These are phyloP conservation scores for Gymnopus androsaceus DNA, from an alignment of 1,284 basidiomycete genomes.

Conservation along the genomic window DNA sequence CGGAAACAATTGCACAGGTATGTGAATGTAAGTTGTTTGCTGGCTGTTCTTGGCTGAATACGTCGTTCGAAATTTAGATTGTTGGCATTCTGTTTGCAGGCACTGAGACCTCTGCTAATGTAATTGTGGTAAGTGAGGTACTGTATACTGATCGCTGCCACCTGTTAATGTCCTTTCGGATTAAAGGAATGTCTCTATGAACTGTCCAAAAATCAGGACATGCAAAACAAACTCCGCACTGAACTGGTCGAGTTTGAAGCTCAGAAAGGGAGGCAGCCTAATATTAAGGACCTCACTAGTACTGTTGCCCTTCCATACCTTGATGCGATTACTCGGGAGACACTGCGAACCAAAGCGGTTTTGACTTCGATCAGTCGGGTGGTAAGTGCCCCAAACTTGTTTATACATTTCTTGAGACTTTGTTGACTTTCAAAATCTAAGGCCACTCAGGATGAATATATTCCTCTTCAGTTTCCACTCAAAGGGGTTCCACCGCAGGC, in stretches of 20 bases:
- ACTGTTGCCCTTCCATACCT: neutral
- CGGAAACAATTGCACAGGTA: neutral
- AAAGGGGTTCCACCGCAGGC: no score
- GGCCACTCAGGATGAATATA: neutral
- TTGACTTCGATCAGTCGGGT: neutral
- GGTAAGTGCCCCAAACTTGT: neutral
- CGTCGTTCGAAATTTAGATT: neutral
- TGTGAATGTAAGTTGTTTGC: neutral
- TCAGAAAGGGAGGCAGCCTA: neutral
- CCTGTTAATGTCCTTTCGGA: neutral
- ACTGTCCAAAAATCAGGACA: neutral
- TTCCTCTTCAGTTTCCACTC: neutral
- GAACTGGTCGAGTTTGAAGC: neutral
- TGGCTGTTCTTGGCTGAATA: neutral
- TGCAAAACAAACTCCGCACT: neutral
- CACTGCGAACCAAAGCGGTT: neutral
- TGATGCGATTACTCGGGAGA: neutral
- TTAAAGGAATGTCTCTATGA: neutral
- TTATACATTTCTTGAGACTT: neutral
- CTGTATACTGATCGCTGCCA: neutral
- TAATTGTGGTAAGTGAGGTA: neutral
- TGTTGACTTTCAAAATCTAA: neutral
- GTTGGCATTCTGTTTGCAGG: neutral
- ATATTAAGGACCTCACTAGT: neutral
- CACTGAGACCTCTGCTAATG: neutral